Percentiles rank a stretch among this genome's conserved stretches.
Evolutionary conservation across 768 basidiomycete genomes (phyloP).

Genomic region (Psilocybe cyanescens): DNA sequence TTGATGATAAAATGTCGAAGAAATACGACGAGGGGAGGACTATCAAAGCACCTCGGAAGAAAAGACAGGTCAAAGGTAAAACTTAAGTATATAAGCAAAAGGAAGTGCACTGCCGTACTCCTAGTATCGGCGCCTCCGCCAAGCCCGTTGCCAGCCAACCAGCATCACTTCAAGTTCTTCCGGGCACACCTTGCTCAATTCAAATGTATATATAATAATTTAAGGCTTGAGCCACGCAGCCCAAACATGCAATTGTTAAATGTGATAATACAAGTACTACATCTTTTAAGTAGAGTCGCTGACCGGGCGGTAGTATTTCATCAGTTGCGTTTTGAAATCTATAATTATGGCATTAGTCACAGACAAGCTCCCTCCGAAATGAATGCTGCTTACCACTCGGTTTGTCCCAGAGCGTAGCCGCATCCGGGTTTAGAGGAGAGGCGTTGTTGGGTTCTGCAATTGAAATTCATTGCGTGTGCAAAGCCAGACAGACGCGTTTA

Average conservation of each 20-base stretch:
- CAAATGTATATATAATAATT: not conserved
- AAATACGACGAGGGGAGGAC: constrained; percentile 13
- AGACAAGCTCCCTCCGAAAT: not conserved
- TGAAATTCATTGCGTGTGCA: constrained; percentile 8
- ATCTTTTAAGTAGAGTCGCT: constrained; percentile 31
- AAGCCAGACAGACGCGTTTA: not conserved
- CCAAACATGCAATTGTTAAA: constrained; percentile 12
- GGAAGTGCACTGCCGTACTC: not conserved
- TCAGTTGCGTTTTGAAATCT: constrained; percentile 76
- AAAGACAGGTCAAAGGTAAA: constrained; percentile 1
- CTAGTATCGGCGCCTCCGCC: constrained; percentile 8
- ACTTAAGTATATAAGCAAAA: constrained; percentile 7
- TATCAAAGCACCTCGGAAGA: constrained; percentile 20
- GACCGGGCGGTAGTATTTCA: constrained; percentile 71
- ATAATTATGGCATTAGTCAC: constrained; percentile 13
- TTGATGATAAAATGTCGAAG: constrained; percentile 3
- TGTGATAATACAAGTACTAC: constrained; percentile 11
- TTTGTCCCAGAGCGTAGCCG: constrained; percentile 78
- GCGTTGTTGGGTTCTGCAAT: constrained; percentile 87
- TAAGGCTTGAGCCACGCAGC: constrained; percentile 12
- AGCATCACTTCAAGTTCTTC: constrained; percentile 7
- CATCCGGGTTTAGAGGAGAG: constrained; percentile 88
- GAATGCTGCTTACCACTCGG: constrained; percentile 54
- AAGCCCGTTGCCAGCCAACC: constrained; percentile 17
- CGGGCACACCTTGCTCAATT: not conserved